Evolutionary conservation across 2,329 filamentous ascomycete genomes (phyloP).

Genomic region (Trichoderma pleuroti): DNA sequence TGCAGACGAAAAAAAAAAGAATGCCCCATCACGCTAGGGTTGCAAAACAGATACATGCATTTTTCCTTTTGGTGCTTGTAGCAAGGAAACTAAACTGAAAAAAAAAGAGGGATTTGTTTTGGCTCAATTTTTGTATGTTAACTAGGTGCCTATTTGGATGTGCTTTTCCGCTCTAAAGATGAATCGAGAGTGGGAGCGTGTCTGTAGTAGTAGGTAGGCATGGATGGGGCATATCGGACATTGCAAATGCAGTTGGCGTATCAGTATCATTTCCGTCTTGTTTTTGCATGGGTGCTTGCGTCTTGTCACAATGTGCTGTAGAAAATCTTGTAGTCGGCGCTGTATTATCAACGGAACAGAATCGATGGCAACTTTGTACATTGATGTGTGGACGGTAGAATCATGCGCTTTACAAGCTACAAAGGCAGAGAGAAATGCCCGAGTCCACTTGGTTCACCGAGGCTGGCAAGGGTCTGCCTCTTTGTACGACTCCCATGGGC

Average conservation of each 20-base stretch:
- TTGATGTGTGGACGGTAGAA: background rate
- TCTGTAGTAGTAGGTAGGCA: background rate
- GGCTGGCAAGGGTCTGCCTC: no score
- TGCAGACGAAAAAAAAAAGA: background rate
- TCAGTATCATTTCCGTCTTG: background rate
- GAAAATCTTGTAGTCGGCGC: background rate
- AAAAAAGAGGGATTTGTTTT: slow-evolving; percentile 1
- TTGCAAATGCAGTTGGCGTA: slow-evolving; percentile 11
- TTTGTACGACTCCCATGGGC: no score
- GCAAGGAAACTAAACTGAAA: background rate
- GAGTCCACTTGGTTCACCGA: no score
- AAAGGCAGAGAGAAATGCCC: no score
- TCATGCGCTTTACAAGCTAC: no score
- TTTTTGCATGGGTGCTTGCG: background rate
- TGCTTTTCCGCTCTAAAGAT: background rate
- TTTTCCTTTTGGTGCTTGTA: background rate
- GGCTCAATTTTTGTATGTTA: background rate
- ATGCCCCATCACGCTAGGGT: background rate
- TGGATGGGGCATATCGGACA: background rate
- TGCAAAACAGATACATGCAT: slow-evolving; percentile 5
- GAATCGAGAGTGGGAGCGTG: background rate
- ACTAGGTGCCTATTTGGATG: background rate
- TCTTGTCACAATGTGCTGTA: background rate
- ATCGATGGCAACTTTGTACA: background rate
- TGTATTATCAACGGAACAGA: background rate